Evolutionary conservation across 2,329 filamentous ascomycete genomes (phyloP).

Genomic region (Aspergillus vadensis): DNA sequence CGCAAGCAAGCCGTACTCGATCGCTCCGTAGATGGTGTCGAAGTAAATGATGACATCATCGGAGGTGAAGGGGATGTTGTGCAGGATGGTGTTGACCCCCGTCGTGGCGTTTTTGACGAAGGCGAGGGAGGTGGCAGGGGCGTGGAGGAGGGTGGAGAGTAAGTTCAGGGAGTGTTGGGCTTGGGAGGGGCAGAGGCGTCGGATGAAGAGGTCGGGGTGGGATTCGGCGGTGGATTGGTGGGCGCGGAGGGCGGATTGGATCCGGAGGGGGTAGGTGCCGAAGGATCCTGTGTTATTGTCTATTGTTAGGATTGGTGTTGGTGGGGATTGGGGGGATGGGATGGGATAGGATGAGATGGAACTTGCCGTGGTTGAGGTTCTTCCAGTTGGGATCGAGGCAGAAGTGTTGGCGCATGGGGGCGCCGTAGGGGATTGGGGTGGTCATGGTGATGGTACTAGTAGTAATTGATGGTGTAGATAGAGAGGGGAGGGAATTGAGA

Average conservation of each 20-base stretch:
- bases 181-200: constrained; percentile 62
- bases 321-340: too few species aligned
- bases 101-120: constrained; percentile 81
- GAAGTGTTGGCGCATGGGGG: constrained; percentile 64
- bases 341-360: constrained; percentile 1
- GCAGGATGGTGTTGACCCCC: constrained; percentile 70
- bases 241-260: constrained; percentile 62
- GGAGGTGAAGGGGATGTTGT: constrained; percentile 67
- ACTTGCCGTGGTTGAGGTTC: constrained; percentile 76
- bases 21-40: constrained; percentile 74
- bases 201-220: constrained; percentile 74
- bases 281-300: constrained; percentile 61
- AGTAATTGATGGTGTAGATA: too few species aligned
- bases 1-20: constrained; percentile 72
- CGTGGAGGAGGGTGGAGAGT: constrained; percentile 67
- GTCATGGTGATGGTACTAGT: background rate
- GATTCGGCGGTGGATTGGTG: constrained; percentile 69
- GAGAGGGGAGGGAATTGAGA: too few species aligned
- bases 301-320: constrained; percentile 1
- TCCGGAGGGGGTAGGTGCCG: constrained; percentile 68
- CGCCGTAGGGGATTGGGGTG: constrained; percentile 51
- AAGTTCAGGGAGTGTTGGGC: constrained; percentile 67
- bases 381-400: constrained; percentile 66
- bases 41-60: constrained; percentile 79
- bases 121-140: constrained; percentile 66